A percentile compares a stretch with the other conserved stretches of the same genome.
Evolutionary conservation across 768 basidiomycete species (phyloP).

Genomic region (Imleria badia): DNA sequence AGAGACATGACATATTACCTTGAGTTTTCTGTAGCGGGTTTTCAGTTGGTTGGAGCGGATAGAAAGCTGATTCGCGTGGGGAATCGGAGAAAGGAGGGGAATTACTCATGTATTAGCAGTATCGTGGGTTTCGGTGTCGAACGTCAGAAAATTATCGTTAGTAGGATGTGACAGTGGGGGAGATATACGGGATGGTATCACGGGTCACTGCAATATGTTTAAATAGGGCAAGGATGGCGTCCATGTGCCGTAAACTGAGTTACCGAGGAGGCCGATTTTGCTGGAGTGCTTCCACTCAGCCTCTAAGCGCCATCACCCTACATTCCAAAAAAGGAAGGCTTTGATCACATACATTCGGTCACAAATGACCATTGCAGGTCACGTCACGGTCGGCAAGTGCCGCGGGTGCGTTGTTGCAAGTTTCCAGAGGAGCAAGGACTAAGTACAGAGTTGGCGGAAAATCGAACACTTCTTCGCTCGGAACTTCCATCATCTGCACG

Average conservation of each 20-base stretch:
- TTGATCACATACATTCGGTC: constrained; percentile 13
- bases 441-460: constrained; percentile 24
- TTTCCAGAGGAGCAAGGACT: constrained; percentile 23
- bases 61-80: constrained; percentile 10
- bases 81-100: constrained; percentile 17
- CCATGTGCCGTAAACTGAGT: constrained; percentile 24
- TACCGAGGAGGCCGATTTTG: background rate
- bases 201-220: background rate
- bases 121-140: background rate
- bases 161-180: constrained; percentile 7
- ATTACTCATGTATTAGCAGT: constrained; percentile 21
- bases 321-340: constrained; percentile 22
- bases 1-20: constrained; percentile 6
- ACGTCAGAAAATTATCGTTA: constrained; percentile 11
- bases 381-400: constrained; percentile 29
- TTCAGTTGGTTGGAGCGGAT: constrained; percentile 3
- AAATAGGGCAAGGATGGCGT: constrained; percentile 11
- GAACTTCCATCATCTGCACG: constrained; percentile 33
- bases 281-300: background rate
- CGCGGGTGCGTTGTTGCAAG: constrained; percentile 22
- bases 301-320: constrained; percentile 4
- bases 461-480: constrained; percentile 31
- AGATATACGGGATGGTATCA: background rate
- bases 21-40: constrained; percentile 1
- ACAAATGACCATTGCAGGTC: constrained; percentile 13